A percentile compares a stretch with the other conserved stretches of the same genome.
Conservation (phyloP, 805 yeast species). For the Wickerhamiella cacticola region DNA sequence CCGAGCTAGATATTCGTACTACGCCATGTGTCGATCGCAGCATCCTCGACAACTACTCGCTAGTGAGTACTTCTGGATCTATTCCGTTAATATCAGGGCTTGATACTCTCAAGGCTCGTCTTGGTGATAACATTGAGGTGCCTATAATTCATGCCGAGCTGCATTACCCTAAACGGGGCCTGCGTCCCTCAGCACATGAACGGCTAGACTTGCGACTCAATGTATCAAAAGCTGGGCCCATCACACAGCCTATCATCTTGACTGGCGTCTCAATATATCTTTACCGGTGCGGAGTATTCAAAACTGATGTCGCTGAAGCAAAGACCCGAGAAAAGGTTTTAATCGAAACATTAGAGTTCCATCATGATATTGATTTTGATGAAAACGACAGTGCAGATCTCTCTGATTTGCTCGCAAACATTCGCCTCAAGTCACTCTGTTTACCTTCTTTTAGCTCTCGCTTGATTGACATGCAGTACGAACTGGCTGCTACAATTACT, state of each 20-base stretch:
- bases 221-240: not conserved
- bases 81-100: not conserved
- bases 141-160: not conserved
- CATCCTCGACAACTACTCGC: conserved; percentile 5
- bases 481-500: not conserved
- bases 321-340: conserved; percentile 6
- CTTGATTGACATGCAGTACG: conserved; percentile 11
- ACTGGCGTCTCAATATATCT: conserved; percentile 1
- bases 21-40: conserved; percentile 9
- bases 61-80: not conserved
- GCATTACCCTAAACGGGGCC: conserved; percentile 5
- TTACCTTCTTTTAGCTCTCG: conserved; percentile 10
- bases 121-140: not conserved
- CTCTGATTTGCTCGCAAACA: not conserved
- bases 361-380: not conserved
- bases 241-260: not conserved
- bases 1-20: conserved; percentile 9
- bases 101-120: not conserved
- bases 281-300: conserved; percentile 6
- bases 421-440: not conserved
- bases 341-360: not conserved
- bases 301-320: conserved; percentile 11
- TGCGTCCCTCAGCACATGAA: conserved; percentile 5
- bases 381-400: not conserved
- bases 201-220: not conserved